Conservation (phyloP, 2,329 filamentous ascomycete genomes). For the Fusarium sublunatum region DNA sequence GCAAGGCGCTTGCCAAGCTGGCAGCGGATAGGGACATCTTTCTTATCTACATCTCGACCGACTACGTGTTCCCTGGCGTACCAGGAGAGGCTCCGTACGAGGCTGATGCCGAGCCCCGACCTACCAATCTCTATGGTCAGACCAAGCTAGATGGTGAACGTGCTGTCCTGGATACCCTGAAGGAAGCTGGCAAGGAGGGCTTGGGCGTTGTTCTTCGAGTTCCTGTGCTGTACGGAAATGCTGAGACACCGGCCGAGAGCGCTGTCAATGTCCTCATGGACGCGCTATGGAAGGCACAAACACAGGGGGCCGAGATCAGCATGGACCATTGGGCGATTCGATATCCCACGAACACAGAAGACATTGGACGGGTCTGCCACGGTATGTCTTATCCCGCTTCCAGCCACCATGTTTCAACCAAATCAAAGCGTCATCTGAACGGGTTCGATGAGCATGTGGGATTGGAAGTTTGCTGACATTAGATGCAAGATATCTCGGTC, state of each 20-base stretch:
- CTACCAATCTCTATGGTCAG: slow-evolving; percentile 80
- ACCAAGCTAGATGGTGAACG: slow-evolving; percentile 70
- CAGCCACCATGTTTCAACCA: slow-evolving; percentile 20
- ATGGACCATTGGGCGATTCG: slow-evolving; percentile 90
- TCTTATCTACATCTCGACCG: slow-evolving; percentile 83
- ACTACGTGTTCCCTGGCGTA: slow-evolving; percentile 81
- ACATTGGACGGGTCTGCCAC: slow-evolving; percentile 81
- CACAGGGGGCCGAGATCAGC: slow-evolving; percentile 68
- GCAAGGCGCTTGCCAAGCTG: slow-evolving; percentile 72
- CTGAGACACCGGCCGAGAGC: slow-evolving; percentile 76
- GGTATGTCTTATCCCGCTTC: slow-evolving; percentile 57
- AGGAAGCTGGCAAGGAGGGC: slow-evolving; percentile 60
- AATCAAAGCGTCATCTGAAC: neutral
- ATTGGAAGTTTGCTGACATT: slow-evolving; percentile 1
- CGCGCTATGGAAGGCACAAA: slow-evolving; percentile 77
- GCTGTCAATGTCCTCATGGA: slow-evolving; percentile 87
- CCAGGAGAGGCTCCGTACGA: slow-evolving; percentile 88
- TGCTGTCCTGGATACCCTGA: slow-evolving; percentile 73
- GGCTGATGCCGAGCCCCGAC: slow-evolving; percentile 68
- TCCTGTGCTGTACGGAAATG: slow-evolving; percentile 85
- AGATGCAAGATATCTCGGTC: slow-evolving; percentile 70
- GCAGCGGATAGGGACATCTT: slow-evolving; percentile 71
- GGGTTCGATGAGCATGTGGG: neutral
- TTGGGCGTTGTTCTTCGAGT: slow-evolving; percentile 79
- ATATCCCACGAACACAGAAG: slow-evolving; percentile 90